Conservation (phyloP, 345 rosid species). For the Aquilaria sinensis region DNA sequence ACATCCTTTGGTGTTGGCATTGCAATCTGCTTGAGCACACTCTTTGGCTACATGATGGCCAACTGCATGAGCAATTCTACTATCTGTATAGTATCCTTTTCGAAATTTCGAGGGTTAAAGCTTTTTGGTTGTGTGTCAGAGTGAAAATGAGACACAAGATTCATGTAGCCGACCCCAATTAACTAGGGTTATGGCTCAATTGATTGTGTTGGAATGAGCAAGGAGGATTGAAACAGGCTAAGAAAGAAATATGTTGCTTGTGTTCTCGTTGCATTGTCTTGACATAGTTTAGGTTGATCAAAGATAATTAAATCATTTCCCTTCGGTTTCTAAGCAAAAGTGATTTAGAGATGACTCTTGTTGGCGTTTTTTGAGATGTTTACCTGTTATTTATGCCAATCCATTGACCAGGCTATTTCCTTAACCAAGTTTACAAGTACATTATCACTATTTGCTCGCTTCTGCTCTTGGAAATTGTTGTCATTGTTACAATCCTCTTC, state of each 20-base stretch:
- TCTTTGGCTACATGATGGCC: slow-evolving; percentile 28
- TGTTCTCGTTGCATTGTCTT: neutral
- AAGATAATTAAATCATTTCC: neutral
- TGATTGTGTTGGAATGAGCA: no score
- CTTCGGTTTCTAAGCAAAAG: neutral
- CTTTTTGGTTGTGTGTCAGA: no score
- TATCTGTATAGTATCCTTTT: slow-evolving; percentile 44
- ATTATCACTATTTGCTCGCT: slow-evolving; percentile 30
- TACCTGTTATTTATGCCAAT: neutral
- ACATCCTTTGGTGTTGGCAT: slow-evolving; percentile 43
- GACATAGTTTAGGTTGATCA: neutral
- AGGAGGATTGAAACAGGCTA: neutral
- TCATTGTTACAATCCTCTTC: slow-evolving; percentile 38
- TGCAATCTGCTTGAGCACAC: slow-evolving; percentile 39
- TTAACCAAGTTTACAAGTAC: slow-evolving; percentile 29
- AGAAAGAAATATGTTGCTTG: neutral
- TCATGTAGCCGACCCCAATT: no score
- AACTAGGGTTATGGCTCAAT: no score
- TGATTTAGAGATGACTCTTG: neutral
- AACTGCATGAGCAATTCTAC: slow-evolving; percentile 28
- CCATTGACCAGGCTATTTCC: slow-evolving; percentile 15
- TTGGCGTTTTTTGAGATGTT: neutral
- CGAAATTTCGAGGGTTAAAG: no score
- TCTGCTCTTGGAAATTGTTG: slow-evolving; percentile 29
- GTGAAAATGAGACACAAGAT: no score